Evolutionary conservation across 495 filamentous ascomycete species (phyloP).

Genomic region (Melanomma pulvis-pyrius): DNA sequence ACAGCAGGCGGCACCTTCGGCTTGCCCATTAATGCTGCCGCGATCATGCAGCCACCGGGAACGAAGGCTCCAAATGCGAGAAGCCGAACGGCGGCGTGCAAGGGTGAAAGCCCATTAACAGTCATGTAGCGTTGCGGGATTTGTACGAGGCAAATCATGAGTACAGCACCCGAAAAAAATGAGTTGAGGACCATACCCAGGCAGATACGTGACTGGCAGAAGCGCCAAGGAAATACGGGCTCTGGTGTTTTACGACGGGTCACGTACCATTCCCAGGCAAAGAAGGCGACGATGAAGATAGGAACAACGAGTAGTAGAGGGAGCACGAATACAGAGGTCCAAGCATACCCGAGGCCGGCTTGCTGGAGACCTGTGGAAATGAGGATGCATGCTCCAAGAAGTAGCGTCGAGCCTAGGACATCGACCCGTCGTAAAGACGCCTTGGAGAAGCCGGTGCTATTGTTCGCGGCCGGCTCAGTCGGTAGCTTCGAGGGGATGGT

Average conservation of each 20-base stretch:
- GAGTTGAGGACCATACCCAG: slow-evolving; percentile 3
- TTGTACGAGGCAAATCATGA: slow-evolving; percentile 5
- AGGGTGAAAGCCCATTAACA: slow-evolving; percentile 2
- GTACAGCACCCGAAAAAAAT: background rate
- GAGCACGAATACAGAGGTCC: slow-evolving; percentile 12
- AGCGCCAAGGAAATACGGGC: slow-evolving; percentile 24
- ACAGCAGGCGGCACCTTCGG: background rate
- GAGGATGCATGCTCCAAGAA: slow-evolving; percentile 20
- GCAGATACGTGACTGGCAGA: slow-evolving; percentile 5
- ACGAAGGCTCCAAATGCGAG: background rate
- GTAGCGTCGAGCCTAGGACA: slow-evolving; percentile 10
- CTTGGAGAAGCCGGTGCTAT: background rate
- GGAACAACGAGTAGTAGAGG: slow-evolving; percentile 6
- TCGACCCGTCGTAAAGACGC: slow-evolving; percentile 7
- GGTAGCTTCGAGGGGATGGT: background rate
- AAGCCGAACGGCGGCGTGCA: slow-evolving; percentile 4
- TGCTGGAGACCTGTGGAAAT: slow-evolving; percentile 23
- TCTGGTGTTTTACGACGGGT: background rate
- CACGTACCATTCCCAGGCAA: slow-evolving; percentile 18
- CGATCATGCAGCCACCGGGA: background rate
- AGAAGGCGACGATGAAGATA: slow-evolving; percentile 9
- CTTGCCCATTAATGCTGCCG: background rate
- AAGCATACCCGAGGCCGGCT: slow-evolving; percentile 14
- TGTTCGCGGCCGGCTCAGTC: background rate
- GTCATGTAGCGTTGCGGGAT: slow-evolving; percentile 10